Evolutionary conservation across 768 basidiomycete species (phyloP).

Genomic region (Naganishia vishniacii): DNA sequence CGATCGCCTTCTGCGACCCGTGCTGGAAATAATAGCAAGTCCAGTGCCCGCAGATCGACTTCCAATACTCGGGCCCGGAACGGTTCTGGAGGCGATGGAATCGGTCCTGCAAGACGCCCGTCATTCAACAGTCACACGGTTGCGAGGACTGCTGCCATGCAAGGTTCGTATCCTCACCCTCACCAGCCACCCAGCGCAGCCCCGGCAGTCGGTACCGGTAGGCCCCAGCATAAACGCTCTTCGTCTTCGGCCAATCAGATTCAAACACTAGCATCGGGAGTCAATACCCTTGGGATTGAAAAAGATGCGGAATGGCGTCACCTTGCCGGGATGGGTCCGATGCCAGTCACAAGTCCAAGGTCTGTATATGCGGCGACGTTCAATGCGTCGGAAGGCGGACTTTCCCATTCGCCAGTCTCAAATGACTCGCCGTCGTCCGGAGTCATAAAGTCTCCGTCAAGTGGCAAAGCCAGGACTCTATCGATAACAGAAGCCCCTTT

Average conservation of each 20-base stretch:
- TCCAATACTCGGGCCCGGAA: constrained; percentile 3
- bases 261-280: constrained; percentile 7
- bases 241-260: constrained; percentile 8
- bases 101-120: constrained; percentile 13
- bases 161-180: constrained; percentile 15
- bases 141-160: constrained; percentile 7
- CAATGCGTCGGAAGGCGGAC: neutral
- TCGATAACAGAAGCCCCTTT: neutral
- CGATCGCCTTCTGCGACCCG: constrained; percentile 9
- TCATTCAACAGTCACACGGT: constrained; percentile 16
- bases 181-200: neutral
- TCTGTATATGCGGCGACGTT: neutral
- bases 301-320: constrained; percentile 17
- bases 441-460: neutral
- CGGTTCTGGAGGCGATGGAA: neutral
- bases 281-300: constrained; percentile 12
- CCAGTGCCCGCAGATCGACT: constrained; percentile 2
- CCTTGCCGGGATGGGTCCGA: constrained; percentile 5
- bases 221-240: constrained; percentile 7
- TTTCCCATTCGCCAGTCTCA: neutral
- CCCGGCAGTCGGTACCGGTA: neutral
- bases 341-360: neutral
- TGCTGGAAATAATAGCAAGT: constrained; percentile 3
- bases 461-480: neutral
- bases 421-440: neutral